Conservation (phyloP, 2,329 filamentous ascomycete genomes). For the Claviceps spartinae region DNA sequence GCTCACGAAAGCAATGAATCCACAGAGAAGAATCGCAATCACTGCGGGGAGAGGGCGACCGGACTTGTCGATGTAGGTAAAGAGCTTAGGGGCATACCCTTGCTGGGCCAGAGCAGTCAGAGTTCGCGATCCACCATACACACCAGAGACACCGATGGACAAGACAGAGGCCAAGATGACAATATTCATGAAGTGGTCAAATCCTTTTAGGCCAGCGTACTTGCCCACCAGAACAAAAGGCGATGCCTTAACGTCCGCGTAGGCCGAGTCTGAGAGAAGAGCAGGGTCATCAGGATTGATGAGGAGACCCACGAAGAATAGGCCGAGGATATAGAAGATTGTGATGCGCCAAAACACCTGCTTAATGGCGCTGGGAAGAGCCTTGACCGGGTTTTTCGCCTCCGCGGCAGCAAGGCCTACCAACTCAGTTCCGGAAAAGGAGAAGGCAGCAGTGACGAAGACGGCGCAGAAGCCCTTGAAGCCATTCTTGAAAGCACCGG, state of each 20-base stretch:
- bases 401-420: slow-evolving; percentile 35
- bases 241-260: slow-evolving; percentile 26
- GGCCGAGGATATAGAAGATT: slow-evolving; percentile 39
- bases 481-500: slow-evolving; percentile 52
- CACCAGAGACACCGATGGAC: slow-evolving; percentile 43
- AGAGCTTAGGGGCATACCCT: slow-evolving; percentile 42
- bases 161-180: slow-evolving; percentile 45
- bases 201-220: slow-evolving; percentile 36
- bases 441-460: slow-evolving; percentile 60
- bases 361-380: slow-evolving; percentile 70
- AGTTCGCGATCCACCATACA: slow-evolving; percentile 46
- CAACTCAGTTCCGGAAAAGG: slow-evolving; percentile 60
- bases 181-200: slow-evolving; percentile 46
- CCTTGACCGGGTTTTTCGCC: slow-evolving; percentile 53
- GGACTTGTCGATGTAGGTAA: slow-evolving; percentile 43
- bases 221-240: slow-evolving; percentile 46
- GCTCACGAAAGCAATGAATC: slow-evolving; percentile 33
- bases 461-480: slow-evolving; percentile 63
- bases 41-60: slow-evolving; percentile 42
- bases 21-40: slow-evolving; percentile 32
- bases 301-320: slow-evolving; percentile 38
- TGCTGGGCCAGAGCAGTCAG: slow-evolving; percentile 45
- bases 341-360: slow-evolving; percentile 54
- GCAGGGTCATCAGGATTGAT: slow-evolving; percentile 30
- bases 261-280: slow-evolving; percentile 32